phyloP scores from a whole-genome alignment of 2,329 filamentous ascomycete species.

The Cadophora sp. region DNA sequence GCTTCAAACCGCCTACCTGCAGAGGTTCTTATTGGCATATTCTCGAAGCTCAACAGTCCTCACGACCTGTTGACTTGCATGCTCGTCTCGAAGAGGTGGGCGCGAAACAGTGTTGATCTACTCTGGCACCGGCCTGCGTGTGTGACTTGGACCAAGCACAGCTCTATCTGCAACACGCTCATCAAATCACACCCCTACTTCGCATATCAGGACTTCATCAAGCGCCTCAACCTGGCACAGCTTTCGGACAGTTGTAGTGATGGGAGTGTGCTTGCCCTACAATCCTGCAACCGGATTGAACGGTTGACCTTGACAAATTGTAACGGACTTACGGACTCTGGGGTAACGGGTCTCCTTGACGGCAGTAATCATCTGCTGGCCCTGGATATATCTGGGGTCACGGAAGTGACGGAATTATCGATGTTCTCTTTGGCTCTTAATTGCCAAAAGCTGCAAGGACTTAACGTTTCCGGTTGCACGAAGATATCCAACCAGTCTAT shows the following conservation, averaged over 20 bases:
- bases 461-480: constrained; percentile 89
- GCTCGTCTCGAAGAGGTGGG: constrained; percentile 94
- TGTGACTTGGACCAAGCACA: constrained; percentile 82
- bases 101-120: constrained; percentile 87
- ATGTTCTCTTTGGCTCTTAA: constrained; percentile 79
- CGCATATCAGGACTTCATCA: constrained; percentile 87
- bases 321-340: constrained; percentile 81
- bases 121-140: constrained; percentile 95
- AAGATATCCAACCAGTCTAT: constrained; percentile 88
- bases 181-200: constrained; percentile 79
- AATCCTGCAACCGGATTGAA: constrained; percentile 88
- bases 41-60: constrained; percentile 79
- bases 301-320: constrained; percentile 93
- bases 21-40: constrained; percentile 93
- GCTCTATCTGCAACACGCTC: constrained; percentile 81
- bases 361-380: constrained; percentile 84
- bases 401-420: constrained; percentile 81
- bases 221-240: constrained; percentile 86
- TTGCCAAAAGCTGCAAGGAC: constrained; percentile 84
- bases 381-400: constrained; percentile 85
- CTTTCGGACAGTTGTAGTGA: constrained; percentile 81
- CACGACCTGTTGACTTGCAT: constrained; percentile 85
- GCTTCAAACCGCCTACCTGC: constrained; percentile 87
- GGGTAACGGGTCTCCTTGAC: constrained; percentile 78
- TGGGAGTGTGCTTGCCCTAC: constrained; percentile 83